Conservation (phyloP, 805 yeast genomes). For the Teunomyces tritomae region DNA sequence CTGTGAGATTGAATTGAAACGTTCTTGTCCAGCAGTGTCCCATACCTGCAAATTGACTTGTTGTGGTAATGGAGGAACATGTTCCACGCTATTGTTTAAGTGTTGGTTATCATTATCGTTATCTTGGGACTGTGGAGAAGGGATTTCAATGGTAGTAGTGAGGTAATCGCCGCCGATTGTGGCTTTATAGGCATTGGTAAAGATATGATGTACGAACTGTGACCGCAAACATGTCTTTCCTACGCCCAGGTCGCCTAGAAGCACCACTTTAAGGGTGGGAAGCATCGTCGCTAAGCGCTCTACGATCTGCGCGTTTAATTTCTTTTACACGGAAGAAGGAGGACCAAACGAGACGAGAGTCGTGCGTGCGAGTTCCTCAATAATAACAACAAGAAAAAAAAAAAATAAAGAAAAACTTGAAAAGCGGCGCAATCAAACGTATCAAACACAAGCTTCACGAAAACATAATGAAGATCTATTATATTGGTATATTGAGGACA, state of each 20-base stretch:
- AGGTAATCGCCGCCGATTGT: slow-evolving; percentile 60
- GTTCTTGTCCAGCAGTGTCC: slow-evolving; percentile 49
- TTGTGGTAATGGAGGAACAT: slow-evolving; percentile 3
- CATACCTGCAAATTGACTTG: slow-evolving; percentile 52
- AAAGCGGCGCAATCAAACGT: neutral
- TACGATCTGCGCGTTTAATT: neutral
- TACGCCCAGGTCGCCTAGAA: slow-evolving; percentile 58
- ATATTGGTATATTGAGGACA: slow-evolving; percentile 80
- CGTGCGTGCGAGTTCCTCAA: neutral
- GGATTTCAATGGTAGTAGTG: slow-evolving; percentile 34
- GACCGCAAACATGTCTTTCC: slow-evolving; percentile 58
- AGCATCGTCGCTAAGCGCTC: neutral
- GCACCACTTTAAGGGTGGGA: slow-evolving; percentile 46
- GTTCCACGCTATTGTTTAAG: slow-evolving; percentile 2
- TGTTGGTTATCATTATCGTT: neutral
- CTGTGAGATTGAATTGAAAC: slow-evolving; percentile 48
- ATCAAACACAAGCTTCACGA: too few species aligned
- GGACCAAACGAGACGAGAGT: neutral
- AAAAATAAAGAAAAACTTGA: neutral
- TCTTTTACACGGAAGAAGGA: too few species aligned
- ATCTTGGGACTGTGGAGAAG: neutral
- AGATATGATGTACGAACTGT: slow-evolving; percentile 54
- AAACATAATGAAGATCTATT: slow-evolving; percentile 76
- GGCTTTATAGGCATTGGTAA: slow-evolving; percentile 55
- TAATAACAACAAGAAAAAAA: neutral